Evolutionary conservation across 306 rosid genomes (phyloP), one percentile per base, ranked within the genome.

Genomic region (Argentina anserina): DNA sequence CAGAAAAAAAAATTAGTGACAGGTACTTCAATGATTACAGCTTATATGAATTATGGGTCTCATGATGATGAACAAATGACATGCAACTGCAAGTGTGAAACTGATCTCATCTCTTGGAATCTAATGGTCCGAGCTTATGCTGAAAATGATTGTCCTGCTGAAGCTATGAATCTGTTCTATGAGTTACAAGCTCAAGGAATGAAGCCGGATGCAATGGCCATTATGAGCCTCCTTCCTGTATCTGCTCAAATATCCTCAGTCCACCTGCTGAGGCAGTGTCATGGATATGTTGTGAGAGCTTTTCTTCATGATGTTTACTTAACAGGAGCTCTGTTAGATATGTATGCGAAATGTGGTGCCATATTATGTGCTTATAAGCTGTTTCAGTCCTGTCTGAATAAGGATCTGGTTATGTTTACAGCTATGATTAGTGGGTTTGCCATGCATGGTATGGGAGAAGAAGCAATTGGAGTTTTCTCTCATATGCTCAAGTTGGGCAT

Each of bases 61-160:
- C 86, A 80, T 66, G 77, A 78, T 63, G 88, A 82, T 72, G 97
- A 93, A 76, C 72, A 75, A 61, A 78, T 39, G 50, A 66, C 89
- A 62, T 89, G 90, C 80, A 55, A 84, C 47, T 49, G 73, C 40
- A 89, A 87, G 92, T 73, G 85, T 78, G 86, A 89, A 69, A 85
- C 86, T n/a, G 92, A 90, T 83, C 88, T 90, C 78, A 90, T 96
- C 79, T 86, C 93, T 23, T 93, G 97, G 97, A 93, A 90, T 86
- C 87, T 90, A 33, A 85, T 93, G 98, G 74, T 93, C 65, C 85
- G 87, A 43, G 96, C 81, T 72, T 86, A 89, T 74, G 96, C 90
- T 5, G 90, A 85, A 74, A 93, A 91, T 69, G 90, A 86, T 76
- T 76, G 85, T 84, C 86, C 82, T 59, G 87, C 71, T 79, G 84